phyloP scores from a whole-genome alignment of 345 rosid genomes.

The Rhizophora apiculata region DNA sequence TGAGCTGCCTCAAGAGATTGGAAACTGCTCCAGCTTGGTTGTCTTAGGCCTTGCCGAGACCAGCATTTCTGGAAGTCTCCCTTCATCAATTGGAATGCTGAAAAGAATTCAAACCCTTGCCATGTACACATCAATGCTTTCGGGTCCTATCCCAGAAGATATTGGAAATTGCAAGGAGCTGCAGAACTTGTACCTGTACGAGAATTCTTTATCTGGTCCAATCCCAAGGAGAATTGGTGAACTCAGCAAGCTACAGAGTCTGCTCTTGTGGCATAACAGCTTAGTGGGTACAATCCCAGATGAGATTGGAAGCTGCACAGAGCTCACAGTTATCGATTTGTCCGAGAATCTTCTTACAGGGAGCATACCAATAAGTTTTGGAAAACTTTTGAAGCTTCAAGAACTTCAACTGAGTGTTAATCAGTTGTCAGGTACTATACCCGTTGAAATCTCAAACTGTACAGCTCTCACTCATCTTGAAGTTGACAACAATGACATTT shows the following conservation, averaged over 20 bases:
- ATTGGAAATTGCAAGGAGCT: conserved; percentile 82
- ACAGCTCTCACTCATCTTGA: conserved; percentile 64
- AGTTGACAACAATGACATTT: conserved; percentile 68
- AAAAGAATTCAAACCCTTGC: conserved; percentile 73
- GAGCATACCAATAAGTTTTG: conserved; percentile 73
- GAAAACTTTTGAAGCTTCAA: conserved; percentile 65
- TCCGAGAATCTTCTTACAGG: conserved; percentile 78
- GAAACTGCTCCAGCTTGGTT: conserved; percentile 72
- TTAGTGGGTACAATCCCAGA: conserved; percentile 74
- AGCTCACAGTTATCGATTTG: conserved; percentile 65
- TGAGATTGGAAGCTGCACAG: conserved; percentile 64
- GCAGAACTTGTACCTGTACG: conserved; percentile 76
- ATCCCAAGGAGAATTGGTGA: conserved; percentile 60
- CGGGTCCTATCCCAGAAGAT: conserved; percentile 78
- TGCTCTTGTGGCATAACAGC: conserved; percentile 89
- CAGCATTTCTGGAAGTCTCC: conserved; percentile 78
- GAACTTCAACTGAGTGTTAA: conserved; percentile 91
- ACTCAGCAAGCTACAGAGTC: conserved; percentile 71
- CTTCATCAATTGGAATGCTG: conserved; percentile 69
- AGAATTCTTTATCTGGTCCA: conserved; percentile 82
- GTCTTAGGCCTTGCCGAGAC: conserved; percentile 91
- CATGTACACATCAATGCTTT: conserved; percentile 64
- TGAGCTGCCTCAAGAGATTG: conserved; percentile 84
- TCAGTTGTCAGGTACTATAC: conserved; percentile 72
- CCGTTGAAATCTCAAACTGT: conserved; percentile 67